Conservation (phyloP, 2,329 filamentous ascomycete genomes). For the Trichoderma lentiforme region DNA sequence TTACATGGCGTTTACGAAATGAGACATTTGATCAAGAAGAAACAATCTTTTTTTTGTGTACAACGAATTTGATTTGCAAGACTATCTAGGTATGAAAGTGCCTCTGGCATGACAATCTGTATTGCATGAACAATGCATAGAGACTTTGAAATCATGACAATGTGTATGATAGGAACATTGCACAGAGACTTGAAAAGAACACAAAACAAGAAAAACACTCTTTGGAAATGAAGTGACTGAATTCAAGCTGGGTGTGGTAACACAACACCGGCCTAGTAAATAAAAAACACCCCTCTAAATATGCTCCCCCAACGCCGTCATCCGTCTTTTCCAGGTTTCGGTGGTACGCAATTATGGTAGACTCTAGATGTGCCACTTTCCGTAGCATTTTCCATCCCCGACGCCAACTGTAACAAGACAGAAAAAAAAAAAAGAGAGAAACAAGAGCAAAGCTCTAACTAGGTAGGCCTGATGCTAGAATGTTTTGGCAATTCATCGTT, state of each 20-base stretch:
- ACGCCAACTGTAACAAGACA: constrained; percentile 6
- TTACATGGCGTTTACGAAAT: constrained; percentile 34
- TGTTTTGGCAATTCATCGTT: background rate
- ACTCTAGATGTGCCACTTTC: background rate
- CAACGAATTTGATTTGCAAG: background rate
- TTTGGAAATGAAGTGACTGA: background rate
- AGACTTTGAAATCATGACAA: background rate
- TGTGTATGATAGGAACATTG: background rate
- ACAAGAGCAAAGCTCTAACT: background rate
- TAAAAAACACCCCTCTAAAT: background rate
- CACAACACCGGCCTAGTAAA: background rate
- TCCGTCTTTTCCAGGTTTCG: background rate
- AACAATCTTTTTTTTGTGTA: background rate
- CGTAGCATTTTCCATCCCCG: background rate
- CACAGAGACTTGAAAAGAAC: background rate
- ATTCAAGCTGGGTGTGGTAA: background rate
- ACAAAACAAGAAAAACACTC: background rate
- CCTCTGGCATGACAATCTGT: background rate
- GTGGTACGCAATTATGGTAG: background rate
- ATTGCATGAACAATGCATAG: background rate
- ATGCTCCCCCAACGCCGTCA: constrained; percentile 5
- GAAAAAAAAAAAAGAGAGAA: background rate
- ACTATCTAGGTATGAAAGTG: background rate
- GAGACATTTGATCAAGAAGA: background rate
- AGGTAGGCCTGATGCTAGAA: background rate